Conservation (phyloP, 768 basidiomycete genomes). For the Tylopilus rubrobrunneus region DNA sequence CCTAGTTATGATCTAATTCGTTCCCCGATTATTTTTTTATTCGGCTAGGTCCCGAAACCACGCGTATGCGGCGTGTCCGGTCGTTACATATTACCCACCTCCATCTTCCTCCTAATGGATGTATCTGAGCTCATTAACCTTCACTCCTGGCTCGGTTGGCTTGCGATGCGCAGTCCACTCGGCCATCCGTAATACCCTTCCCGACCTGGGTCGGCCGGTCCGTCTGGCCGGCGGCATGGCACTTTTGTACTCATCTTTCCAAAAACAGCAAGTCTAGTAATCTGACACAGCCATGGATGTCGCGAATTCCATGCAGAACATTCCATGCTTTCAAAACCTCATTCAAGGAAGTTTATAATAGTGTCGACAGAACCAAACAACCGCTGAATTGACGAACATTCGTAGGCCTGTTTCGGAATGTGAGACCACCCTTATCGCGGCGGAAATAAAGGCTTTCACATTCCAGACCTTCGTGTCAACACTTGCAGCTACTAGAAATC, state of each 20-base stretch:
- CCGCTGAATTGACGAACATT: conserved; percentile 1
- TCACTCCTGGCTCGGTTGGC: background rate
- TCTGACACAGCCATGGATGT: conserved; percentile 12
- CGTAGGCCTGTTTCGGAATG: background rate
- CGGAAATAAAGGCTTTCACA: conserved; percentile 11
- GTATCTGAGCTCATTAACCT: background rate
- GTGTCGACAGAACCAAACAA: conserved; percentile 23
- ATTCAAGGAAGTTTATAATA: conserved; percentile 12
- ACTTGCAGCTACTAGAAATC: background rate
- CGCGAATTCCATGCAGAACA: conserved; percentile 22
- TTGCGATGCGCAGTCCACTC: background rate
- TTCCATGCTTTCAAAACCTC: conserved; percentile 14
- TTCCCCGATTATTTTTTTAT: background rate
- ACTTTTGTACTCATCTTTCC: conserved; percentile 2
- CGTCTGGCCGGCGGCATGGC: background rate
- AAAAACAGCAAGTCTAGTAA: conserved; percentile 15
- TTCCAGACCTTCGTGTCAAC: background rate
- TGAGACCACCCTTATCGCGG: conserved; percentile 7
- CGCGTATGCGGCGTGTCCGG: conserved; percentile 10
- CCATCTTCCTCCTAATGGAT: background rate
- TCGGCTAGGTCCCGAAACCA: conserved; percentile 11
- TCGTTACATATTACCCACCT: background rate
- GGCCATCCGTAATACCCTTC: background rate
- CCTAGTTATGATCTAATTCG: conserved; percentile 1
- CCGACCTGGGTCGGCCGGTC: background rate